A percentile compares a stretch with the other conserved stretches of the same genome.
These are phyloP conservation scores for Coemansia sp. DNA, from an alignment of 192 early-diverging fungal genomes.

Conservation along the genomic window DNA sequence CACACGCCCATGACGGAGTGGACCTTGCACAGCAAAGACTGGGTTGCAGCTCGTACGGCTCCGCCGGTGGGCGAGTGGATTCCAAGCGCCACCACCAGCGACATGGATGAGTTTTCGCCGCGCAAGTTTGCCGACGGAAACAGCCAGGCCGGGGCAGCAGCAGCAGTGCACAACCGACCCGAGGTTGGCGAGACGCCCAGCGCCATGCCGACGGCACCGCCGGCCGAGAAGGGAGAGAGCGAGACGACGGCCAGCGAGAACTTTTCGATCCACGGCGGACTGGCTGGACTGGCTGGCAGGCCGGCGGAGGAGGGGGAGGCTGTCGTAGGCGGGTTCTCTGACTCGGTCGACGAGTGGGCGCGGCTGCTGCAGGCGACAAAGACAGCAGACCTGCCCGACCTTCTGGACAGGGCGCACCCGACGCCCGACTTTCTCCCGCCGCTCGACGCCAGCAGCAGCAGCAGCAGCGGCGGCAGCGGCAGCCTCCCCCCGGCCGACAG, in stretches of 20 bases:
- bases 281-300: too few relatives aligned
- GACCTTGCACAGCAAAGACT: too few relatives aligned
- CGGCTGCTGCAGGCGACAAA: constrained; percentile 24
- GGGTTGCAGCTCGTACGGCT: too few relatives aligned
- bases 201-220: not conserved
- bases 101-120: not conserved
- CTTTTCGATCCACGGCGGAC: constrained; percentile 1
- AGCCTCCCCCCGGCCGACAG: too few relatives aligned
- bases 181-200: constrained; percentile 7
- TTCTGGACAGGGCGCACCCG: constrained; percentile 7
- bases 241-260: not conserved
- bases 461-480: too few relatives aligned
- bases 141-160: not conserved
- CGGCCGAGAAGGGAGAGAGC: not conserved
- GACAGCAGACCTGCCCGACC: constrained; percentile 23
- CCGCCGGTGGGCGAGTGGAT: too few relatives aligned
- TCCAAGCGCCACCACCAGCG: too few relatives aligned
- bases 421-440: not conserved
- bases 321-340: not conserved
- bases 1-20: too few relatives aligned
- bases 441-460: too few relatives aligned
- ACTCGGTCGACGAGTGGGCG: constrained; percentile 8
- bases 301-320: too few relatives aligned
- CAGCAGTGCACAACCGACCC: not conserved
- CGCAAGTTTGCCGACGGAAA: not conserved